phyloP scores from a whole-genome alignment of 2,329 filamentous ascomycete genomes.

The Claviceps sp. region DNA sequence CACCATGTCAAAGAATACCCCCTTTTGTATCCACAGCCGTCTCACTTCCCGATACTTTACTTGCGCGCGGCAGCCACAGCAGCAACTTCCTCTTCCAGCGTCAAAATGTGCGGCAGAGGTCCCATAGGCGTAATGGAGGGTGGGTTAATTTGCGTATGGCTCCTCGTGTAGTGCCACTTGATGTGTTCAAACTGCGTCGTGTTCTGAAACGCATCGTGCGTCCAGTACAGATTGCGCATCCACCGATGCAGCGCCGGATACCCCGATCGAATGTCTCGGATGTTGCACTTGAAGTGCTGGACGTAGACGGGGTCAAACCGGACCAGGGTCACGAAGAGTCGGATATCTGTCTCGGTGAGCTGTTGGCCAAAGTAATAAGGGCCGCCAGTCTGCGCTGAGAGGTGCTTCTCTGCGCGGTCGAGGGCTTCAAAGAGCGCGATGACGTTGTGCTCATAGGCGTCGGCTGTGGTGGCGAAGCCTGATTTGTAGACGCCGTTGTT shows the following conservation, averaged over 20 bases:
- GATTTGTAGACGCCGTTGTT: slow-evolving; percentile 63
- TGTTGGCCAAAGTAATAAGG: slow-evolving; percentile 64
- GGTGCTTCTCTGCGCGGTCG: slow-evolving; percentile 61
- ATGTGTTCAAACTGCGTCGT: slow-evolving; percentile 94
- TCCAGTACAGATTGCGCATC: slow-evolving; percentile 79
- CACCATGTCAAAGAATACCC: not conserved
- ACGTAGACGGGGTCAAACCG: slow-evolving; percentile 72
- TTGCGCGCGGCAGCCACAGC: slow-evolving; percentile 33
- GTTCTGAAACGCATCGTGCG: slow-evolving; percentile 58
- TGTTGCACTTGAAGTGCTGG: slow-evolving; percentile 80
- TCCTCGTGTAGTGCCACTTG: slow-evolving; percentile 59
- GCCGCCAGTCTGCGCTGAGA: slow-evolving; percentile 33
- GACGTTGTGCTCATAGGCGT: slow-evolving; percentile 69
- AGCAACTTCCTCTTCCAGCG: slow-evolving; percentile 62
- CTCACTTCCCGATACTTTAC: not conserved
- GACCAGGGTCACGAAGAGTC: slow-evolving; percentile 58
- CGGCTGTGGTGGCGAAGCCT: slow-evolving; percentile 74
- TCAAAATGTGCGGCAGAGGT: slow-evolving; percentile 69
- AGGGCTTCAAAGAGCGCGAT: slow-evolving; percentile 58
- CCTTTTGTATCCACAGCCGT: not conserved
- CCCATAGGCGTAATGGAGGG: slow-evolving; percentile 69
- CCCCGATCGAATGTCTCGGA: slow-evolving; percentile 69
- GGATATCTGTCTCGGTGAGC: slow-evolving; percentile 71
- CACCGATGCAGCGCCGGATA: slow-evolving; percentile 73
- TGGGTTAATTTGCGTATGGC: slow-evolving; percentile 54